Evolutionary conservation across 768 basidiomycete species (phyloP).

Genomic region (Pulveroboletus sp.): DNA sequence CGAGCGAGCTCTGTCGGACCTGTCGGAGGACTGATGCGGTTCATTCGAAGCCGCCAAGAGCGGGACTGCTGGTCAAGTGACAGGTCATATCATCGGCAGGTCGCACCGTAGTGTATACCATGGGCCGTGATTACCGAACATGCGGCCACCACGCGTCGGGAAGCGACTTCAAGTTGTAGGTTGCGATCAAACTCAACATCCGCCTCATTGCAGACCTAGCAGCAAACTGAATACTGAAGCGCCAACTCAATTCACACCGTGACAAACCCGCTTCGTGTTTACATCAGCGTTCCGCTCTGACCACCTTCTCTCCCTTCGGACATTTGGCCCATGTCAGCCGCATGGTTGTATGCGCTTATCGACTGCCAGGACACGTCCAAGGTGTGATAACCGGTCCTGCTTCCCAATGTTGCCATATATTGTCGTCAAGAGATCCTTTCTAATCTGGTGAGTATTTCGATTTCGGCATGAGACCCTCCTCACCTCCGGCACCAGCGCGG

Average conservation of each 20-base stretch:
- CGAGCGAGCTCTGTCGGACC: not conserved
- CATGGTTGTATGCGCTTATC: slow-evolving; percentile 16
- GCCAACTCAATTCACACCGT: slow-evolving; percentile 19
- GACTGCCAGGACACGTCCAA: slow-evolving; percentile 27
- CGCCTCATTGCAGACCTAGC: slow-evolving; percentile 30
- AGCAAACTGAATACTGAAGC: slow-evolving; percentile 24
- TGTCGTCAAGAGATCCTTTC: slow-evolving; percentile 10
- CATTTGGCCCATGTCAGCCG: slow-evolving; percentile 5
- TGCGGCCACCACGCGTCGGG: slow-evolving; percentile 33
- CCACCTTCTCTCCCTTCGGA: slow-evolving; percentile 3
- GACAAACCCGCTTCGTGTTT: slow-evolving; percentile 22
- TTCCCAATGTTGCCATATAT: slow-evolving; percentile 7
- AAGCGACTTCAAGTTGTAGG: slow-evolving; percentile 20
- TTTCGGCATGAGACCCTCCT: slow-evolving; percentile 23
- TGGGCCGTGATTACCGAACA: slow-evolving; percentile 33
- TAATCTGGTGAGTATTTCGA: slow-evolving; percentile 13
- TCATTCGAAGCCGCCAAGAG: too few species aligned
- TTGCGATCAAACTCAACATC: slow-evolving; percentile 21
- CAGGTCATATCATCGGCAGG: slow-evolving; percentile 8
- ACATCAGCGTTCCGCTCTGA: slow-evolving; percentile 27
- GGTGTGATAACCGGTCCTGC: slow-evolving; percentile 27
- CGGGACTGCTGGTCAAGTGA: slow-evolving; percentile 12
- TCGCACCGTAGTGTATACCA: slow-evolving; percentile 18
- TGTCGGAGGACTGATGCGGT: slow-evolving; percentile 1
- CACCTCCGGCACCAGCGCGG: slow-evolving; percentile 12